Percentiles rank a stretch among this genome's conserved stretches.
These are phyloP conservation scores for Chlamydomonas sp. DNA, from an alignment of 139 green algal genomes.

Conservation along the genomic window DNA sequence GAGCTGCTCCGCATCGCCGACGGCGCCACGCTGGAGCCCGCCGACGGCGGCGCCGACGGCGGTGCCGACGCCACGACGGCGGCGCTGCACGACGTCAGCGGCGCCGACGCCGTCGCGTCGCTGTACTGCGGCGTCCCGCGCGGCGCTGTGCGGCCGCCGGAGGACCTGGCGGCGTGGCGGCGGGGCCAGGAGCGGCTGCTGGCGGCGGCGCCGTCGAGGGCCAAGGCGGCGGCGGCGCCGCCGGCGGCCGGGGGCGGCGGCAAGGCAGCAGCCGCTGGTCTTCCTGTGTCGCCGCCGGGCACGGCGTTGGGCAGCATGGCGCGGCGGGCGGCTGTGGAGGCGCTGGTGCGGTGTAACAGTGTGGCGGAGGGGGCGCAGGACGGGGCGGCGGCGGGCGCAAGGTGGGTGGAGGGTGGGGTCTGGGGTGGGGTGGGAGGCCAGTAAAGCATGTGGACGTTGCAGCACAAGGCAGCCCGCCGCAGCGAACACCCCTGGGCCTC, in stretches of 20 bases:
- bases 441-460: background rate
- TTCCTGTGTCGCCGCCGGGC: background rate
- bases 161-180: slow-evolving; percentile 18
- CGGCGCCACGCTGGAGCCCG: background rate
- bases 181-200: background rate
- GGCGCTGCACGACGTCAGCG: background rate
- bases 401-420: background rate
- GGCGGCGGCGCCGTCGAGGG: background rate
- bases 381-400: background rate
- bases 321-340: background rate
- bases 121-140: background rate
- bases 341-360: slow-evolving; percentile 9
- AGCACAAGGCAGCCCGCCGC: no score
- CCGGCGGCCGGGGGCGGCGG: background rate
- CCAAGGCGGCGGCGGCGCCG: background rate
- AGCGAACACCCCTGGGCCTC: no score
- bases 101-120: background rate
- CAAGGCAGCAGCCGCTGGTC: background rate
- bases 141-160: background rate
- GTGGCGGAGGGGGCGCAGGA: slow-evolving; percentile 16
- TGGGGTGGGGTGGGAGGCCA: background rate
- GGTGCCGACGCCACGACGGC: background rate
- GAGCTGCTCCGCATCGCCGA: slow-evolving; percentile 9
- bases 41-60: background rate
- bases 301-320: background rate